Conservation (phyloP, 306 rosid genomes). For the Sicyos edulis region DNA sequence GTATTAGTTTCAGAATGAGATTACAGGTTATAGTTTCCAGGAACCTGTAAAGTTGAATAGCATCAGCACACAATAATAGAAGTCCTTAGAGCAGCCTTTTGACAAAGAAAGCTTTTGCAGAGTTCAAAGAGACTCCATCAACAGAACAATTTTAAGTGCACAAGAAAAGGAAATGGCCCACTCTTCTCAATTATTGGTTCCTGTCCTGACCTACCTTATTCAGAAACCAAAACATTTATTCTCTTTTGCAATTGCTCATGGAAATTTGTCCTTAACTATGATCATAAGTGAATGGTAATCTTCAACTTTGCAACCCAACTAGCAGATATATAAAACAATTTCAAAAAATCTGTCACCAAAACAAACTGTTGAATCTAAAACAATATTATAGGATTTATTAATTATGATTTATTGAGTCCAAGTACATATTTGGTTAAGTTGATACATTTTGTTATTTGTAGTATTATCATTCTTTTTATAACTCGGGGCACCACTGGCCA, state of each 20-base stretch:
- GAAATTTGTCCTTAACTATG: not conserved
- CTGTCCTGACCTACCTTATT: not conserved
- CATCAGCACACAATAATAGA: not conserved
- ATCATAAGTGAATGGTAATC: not conserved
- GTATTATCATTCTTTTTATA: not conserved
- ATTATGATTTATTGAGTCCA: not conserved
- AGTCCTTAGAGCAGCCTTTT: no score
- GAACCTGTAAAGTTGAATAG: not conserved
- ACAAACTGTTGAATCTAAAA: constrained; percentile 3
- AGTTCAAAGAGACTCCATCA: not conserved
- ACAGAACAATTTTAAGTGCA: constrained; percentile 12
- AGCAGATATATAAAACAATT: not conserved
- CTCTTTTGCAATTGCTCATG: not conserved
- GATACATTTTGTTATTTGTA: not conserved
- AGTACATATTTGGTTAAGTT: not conserved
- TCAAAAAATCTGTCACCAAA: not conserved
- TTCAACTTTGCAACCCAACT: not conserved
- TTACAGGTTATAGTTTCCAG: not conserved
- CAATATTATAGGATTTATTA: not conserved
- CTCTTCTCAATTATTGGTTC: constrained; percentile 15
- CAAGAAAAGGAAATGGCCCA: constrained; percentile 13
- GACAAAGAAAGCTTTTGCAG: not conserved
- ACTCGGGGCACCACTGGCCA: no score
- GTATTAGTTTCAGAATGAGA: no score
- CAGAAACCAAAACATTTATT: not conserved